These are phyloP conservation scores for Saccharomyces kudriavzevii DNA, from an alignment of 805 yeast genomes.

Conservation along the genomic window DNA sequence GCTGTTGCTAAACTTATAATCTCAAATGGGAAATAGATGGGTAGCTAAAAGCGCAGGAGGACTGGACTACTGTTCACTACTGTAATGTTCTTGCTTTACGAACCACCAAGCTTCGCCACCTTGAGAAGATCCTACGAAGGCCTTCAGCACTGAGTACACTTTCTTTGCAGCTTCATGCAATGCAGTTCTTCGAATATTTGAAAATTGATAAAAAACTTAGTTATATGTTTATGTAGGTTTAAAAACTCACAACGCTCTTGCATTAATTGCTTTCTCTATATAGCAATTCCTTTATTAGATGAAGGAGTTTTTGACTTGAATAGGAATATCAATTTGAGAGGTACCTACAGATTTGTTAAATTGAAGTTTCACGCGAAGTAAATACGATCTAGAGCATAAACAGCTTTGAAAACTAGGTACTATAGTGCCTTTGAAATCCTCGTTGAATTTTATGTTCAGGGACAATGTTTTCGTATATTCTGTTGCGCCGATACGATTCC, in stretches of 20 bases:
- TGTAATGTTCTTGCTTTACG: neutral
- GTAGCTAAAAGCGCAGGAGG: neutral
- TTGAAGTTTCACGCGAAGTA: slow-evolving; percentile 34
- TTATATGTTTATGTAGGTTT: neutral
- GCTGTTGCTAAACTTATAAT: neutral
- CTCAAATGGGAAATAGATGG: neutral
- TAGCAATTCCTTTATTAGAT: neutral
- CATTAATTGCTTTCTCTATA: neutral
- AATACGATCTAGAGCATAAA: slow-evolving; percentile 37
- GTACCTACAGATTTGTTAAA: slow-evolving; percentile 8
- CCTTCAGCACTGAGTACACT: neutral
- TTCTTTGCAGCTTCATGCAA: neutral
- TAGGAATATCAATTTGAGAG: slow-evolving; percentile 1
- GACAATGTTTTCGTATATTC: neutral
- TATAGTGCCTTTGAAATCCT: slow-evolving; percentile 33
- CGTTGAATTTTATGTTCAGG: slow-evolving; percentile 5
- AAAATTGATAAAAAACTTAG: neutral
- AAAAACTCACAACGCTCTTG: too few relatives aligned
- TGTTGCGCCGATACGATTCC: neutral
- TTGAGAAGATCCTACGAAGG: neutral
- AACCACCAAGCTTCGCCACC: neutral
- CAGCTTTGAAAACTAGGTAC: slow-evolving; percentile 39
- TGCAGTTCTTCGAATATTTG: neutral
- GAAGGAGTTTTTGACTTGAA: neutral
- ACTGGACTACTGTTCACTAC: too few relatives aligned